Evolutionary conservation across 1,139 yeast species (phyloP), one percentile per base, ranked within the genome.

Genomic region (Yamadazyma triangularis): DNA sequence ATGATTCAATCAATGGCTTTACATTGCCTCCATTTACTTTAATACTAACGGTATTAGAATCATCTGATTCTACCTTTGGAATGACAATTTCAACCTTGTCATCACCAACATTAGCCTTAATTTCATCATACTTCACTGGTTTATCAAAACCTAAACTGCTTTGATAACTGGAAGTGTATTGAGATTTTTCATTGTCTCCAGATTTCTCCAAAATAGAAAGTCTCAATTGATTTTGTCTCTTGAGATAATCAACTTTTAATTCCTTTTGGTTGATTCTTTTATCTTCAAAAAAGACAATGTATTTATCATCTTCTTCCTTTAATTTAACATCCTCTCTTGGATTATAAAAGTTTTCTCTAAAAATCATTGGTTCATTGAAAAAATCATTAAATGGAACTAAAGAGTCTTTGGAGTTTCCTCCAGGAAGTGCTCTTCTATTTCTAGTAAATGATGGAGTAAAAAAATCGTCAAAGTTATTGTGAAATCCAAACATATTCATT

Each of bases 1-100:
- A 8, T 10, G 13, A 9, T 12, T 30, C 33, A 26, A 26, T 24
- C 9, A 30, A 20, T 10, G 25, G 29, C 18, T 26, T 15, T 18
- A 26, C 28, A 32, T 31, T 29, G n/a, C 20, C 26, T 4, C 41
- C 42, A 2, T 15, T 26, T 6, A 39, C 29, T 12, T 35, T 23
- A 13, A 39, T 31, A 23, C 37, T 40, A 20, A 45, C 32, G 39
- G 50, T 30, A 33, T 51, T 34, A 2, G 38, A 45, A 16, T 29
- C 35, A 31, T 50, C 58, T 8, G 44, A 23, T 15, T 44, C 47
- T 10, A 40, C 43, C 30, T 54, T 54, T 19, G 59, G 59, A 24
- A 52, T 41, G 0, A 36, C 37, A 28, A 54, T 41, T 14, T 36
- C 30, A 19, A 54, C 38, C 10, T 45, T 40, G 13, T 39, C 40